A percentile compares a stretch with the other conserved stretches of the same genome.
Evolutionary conservation across 2,329 filamentous ascomycete species (phyloP).

Genomic region (Zasmidium cellare): DNA sequence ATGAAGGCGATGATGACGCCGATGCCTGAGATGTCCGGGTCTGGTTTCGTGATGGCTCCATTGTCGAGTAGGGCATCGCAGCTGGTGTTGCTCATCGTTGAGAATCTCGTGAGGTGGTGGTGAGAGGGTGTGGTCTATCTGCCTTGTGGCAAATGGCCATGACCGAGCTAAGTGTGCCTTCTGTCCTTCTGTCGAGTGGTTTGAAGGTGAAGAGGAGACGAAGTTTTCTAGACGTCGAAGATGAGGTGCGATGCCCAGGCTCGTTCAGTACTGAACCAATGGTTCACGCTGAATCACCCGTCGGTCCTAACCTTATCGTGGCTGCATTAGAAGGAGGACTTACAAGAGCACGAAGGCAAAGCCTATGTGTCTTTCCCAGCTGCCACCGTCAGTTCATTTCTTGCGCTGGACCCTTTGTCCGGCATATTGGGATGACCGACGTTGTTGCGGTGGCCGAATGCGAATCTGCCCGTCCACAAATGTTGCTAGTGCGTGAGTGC

Average conservation of each 20-base stretch:
- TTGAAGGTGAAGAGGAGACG: neutral
- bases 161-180: no score
- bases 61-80: neutral
- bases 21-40: conserved; percentile 25
- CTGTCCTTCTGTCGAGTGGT: no score
- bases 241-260: neutral
- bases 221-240: neutral
- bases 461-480: neutral
- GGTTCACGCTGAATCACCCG: neutral
- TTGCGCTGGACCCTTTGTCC: neutral
- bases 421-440: neutral
- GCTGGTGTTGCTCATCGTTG: neutral
- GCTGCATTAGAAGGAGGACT: neutral
- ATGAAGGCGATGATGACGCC: conserved; percentile 25
- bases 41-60: conserved; percentile 8
- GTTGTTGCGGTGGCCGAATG: neutral
- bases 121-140: no score
- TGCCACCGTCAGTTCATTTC: neutral
- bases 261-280: neutral
- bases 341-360: neutral
- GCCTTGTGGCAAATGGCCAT: no score
- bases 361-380: neutral
- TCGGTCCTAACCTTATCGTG: neutral
- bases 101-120: neutral
- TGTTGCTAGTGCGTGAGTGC: no score